A percentile compares a stretch with the other conserved stretches of the same genome.
phyloP scores from a whole-genome alignment of 768 basidiomycete species.

The Boletus tylopilopsis region DNA sequence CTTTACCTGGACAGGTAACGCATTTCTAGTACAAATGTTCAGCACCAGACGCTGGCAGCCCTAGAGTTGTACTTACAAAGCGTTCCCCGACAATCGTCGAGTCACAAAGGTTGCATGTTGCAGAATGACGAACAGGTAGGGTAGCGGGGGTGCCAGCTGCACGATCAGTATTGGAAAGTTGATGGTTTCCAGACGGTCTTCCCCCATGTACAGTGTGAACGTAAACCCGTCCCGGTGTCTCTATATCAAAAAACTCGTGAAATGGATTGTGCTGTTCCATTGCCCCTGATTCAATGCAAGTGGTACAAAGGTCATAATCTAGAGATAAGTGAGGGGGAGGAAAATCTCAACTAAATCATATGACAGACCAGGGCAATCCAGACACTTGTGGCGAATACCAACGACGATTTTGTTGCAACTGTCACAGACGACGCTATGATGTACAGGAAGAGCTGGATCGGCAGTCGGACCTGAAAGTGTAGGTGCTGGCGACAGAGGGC shows the following conservation, averaged over 20 bases:
- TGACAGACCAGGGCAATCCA: constrained; percentile 64
- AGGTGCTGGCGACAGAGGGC: background rate
- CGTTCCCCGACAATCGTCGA: constrained; percentile 65
- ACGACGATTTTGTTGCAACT: constrained; percentile 51
- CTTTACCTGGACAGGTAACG: constrained; percentile 53
- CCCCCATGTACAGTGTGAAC: constrained; percentile 55
- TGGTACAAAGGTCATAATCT: constrained; percentile 74
- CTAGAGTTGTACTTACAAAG: constrained; percentile 50
- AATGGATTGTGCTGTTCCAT: constrained; percentile 54
- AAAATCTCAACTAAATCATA: background rate
- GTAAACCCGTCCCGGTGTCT: constrained; percentile 58
- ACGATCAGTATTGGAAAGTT: constrained; percentile 1
- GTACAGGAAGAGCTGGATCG: constrained; percentile 32
- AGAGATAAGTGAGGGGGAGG: background rate
- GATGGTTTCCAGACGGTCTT: constrained; percentile 24
- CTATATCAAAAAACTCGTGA: constrained; percentile 72
- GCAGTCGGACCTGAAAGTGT: background rate
- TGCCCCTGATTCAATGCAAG: constrained; percentile 48
- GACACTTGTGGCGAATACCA: constrained; percentile 75
- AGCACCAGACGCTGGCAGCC: constrained; percentile 1
- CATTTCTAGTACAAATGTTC: constrained; percentile 60
- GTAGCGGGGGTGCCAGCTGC: background rate
- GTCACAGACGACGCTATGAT: constrained; percentile 64
- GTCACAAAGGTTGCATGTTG: constrained; percentile 76
- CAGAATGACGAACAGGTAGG: constrained; percentile 48